Conservation (phyloP, 176 grass and related monocot species). For the Ensete ventricosum region DNA sequence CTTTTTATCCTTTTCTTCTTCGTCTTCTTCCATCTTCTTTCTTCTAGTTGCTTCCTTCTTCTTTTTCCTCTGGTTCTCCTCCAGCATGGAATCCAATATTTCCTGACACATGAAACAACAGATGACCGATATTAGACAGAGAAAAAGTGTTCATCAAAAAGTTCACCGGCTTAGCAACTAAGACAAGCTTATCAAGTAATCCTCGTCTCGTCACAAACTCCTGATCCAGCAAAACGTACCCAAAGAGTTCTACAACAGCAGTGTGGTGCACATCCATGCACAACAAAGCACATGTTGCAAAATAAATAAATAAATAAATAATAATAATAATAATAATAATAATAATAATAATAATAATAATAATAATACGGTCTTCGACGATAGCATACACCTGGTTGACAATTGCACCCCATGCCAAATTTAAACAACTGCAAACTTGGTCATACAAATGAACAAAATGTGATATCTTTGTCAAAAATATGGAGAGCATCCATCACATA, state of each 20-base stretch:
- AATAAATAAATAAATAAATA: too few species aligned
- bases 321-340: too few species aligned
- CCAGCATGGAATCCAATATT: slow-evolving; percentile 52
- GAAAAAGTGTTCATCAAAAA: background rate
- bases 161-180: too few species aligned
- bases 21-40: slow-evolving; percentile 70
- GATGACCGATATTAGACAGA: background rate
- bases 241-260: too few species aligned
- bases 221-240: too few species aligned
- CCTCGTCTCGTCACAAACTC: too few species aligned
- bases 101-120: slow-evolving; percentile 27
- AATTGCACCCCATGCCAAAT: background rate
- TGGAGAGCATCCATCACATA: background rate
- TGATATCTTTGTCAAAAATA: background rate
- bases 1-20: background rate
- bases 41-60: slow-evolving; percentile 63
- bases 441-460: slow-evolving; percentile 2
- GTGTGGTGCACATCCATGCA: too few species aligned
- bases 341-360: too few species aligned
- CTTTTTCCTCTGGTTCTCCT: slow-evolving; percentile 59
- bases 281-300: background rate
- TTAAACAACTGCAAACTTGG: background rate
- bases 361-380: background rate
- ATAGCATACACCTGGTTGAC: background rate
- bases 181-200: too few species aligned